Evolutionary conservation across 805 yeast species (phyloP), one percentile per base, ranked within the genome.

Genomic region (Saccharomycopsis malanga): DNA sequence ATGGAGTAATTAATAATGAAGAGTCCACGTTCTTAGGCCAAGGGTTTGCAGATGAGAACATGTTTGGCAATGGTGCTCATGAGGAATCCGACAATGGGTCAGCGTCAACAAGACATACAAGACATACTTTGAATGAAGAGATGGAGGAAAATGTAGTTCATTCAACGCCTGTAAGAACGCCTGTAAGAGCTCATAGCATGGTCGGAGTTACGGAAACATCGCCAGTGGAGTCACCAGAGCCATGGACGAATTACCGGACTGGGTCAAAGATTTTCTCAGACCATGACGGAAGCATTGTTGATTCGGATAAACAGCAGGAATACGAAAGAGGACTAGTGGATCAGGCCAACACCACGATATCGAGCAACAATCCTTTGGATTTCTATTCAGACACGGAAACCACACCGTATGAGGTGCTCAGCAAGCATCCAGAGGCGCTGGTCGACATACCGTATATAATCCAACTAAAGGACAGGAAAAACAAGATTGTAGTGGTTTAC

Each of bases 401-500:
- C 2, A 36, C 50, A 6, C 50, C 54, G 4, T 36, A 34, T 14
- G 42, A 42, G 21, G 34, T 48, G 7, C 37, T 52, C 9, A n/a
- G 27, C 21, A 43, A 36, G 4, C 37, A 48, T 32, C 44, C 53
- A 4, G 7, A 15, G 4, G 25, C 32, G 12, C 42, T 40, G 9
- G 38, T 49, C 17, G 54, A 46, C n/a, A 64, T 67, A 22, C 42
- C 65, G 40, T 84, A 85, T 44, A 67, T 93, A 0, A 78, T 81
- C 3, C 83, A 81, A 57, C 74, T 83, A 27, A 77, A 73, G 49
- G 95, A 86, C 54, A 78, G 81, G 20, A 71, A 70, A 46, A 67
- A 74, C 37, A 72, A 79, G 46, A 71, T 82, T 1, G 86, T 76
- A 55, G 76, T 91, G 30, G 85, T 86, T 0, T 91, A 91, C 61